Evolutionary conservation across 1,284 basidiomycete species (phyloP), one percentile per base, ranked within the genome.

Genomic region (Fomitiporia mediterranea): DNA sequence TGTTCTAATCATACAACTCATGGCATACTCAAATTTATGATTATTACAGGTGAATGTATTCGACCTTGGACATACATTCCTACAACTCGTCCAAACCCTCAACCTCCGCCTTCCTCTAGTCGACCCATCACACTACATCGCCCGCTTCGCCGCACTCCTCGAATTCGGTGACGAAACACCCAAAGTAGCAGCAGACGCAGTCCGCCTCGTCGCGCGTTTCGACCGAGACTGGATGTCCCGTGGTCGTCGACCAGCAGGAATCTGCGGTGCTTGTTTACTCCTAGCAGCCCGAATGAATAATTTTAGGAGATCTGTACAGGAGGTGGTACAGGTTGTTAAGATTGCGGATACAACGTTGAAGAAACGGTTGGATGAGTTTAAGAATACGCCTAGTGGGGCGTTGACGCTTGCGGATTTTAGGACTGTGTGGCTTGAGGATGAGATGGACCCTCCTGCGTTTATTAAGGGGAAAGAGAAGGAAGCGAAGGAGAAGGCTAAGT

Each of bases 221-320:
- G 89, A 94, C 66, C 83, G 93, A 25, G 97, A 99, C 71, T 99
- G 96, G 96, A 94, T 99, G 82, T 90, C 91, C 4, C 86, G 89
- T 28, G 97, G 97, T 35, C 85, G 97, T 40, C 82, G 97, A 9
- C 97, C 97, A 0, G 94, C 97, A 0, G 97, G 97, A 15, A 95
- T 99, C 57, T 98, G 96, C 69, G 97, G 97, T 28, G 97, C 97
- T 0, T 94, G 92, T 34, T 80, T 99, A 13, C 80, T 99, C 37
- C 83, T 99, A 17, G 97, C 97, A 0, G 96, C 94, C 30, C 85
- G 97, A 19, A 99, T 99, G 97, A 98, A 97, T 72, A 94, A 98
- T 69, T 99, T 97, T 67, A 78, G 95, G 37, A 79, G 97, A 43
- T 91, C 87, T 21, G 80, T 98, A 2, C 90, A 95, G 66, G 97